Evolutionary conservation across 179 eudicot genomes (phyloP).

Genomic region (Pouteria campechiana): DNA sequence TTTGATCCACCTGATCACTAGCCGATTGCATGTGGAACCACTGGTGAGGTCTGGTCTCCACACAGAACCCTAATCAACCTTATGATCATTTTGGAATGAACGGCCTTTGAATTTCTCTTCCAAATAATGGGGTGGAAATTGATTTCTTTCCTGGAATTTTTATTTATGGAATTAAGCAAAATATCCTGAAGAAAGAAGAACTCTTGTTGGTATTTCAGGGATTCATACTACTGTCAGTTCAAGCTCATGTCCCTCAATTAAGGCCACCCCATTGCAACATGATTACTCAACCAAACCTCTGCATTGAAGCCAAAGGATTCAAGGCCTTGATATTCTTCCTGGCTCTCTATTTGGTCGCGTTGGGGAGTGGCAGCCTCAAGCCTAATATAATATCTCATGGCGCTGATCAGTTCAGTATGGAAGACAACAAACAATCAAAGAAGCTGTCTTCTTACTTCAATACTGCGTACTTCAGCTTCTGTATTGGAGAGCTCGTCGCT

Average conservation of each 20-base stretch:
- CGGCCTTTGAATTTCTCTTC: too few relatives aligned
- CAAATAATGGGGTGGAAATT: too few relatives aligned
- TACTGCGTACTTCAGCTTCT: conserved; percentile 75
- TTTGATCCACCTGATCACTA: too few relatives aligned
- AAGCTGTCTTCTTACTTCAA: conserved; percentile 77
- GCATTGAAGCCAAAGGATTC: conserved; percentile 63
- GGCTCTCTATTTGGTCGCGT: conserved; percentile 73
- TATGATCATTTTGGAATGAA: too few relatives aligned
- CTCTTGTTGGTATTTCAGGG: conserved; percentile 40
- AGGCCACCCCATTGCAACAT: conserved; percentile 67
- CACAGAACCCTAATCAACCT: too few relatives aligned
- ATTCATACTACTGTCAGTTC: conserved; percentile 66
- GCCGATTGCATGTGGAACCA: too few relatives aligned
- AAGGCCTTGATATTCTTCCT: conserved; percentile 50
- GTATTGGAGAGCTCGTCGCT: conserved; percentile 65
- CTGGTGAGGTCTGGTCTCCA: too few relatives aligned
- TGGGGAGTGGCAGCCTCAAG: conserved; percentile 91
- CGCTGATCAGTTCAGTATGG: conserved; percentile 56
- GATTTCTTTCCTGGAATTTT: too few relatives aligned
- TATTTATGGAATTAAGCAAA: too few relatives aligned
- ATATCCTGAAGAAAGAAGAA: too few relatives aligned
- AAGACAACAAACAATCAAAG: conserved; percentile 28
- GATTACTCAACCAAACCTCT: conserved; percentile 9
- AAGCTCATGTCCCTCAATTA: conserved; percentile 79
- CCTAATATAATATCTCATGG: conserved; percentile 93